Base-by-base conservation (phyloP, 345 rosid species). In the Hibiscus tridactylites region DNA sequence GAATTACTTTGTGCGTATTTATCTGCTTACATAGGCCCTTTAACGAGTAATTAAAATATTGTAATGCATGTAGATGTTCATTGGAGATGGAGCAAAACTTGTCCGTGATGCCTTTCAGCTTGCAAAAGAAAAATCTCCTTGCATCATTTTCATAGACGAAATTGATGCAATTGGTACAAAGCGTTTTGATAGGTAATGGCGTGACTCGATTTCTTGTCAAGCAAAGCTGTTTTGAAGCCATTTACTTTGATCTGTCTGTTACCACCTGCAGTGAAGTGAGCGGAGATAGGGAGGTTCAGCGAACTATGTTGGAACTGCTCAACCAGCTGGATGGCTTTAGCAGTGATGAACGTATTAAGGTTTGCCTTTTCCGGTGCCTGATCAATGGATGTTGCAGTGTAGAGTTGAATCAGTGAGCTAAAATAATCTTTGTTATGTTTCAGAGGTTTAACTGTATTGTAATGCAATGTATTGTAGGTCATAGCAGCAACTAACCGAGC, bases 71-170 rank as follows among this genome's bases (percentile, higher is more conserved):
- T 77, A 92, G 99, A 96, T 96, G 99, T 96, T 96, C 82, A 92
- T 96, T 65, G 99, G 99, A 73, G 99, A 96, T 61, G 99, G 99
- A 77, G 99, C 99, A 60, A 96, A 96, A 80, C 97, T 96, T 81
- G 99, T 96, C 16, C 97, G 98, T n/a, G 99, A 96, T 89, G 97
- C 99, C 29, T 96, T 96, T 82, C 99, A 89, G 73, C 96, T 96
- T 37, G 99, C 99, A 28, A 96, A 96, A 77, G 99, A 96, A 80
- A 96, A 96, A 79, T 95, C 99, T 61, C 99, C 99, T 2, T 96
- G 99, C 86, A 96, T 96, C 80, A 96, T 96, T 75, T 96, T 96
- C 76, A 92, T 96, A 24, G 99, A 96, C 80, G 99, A 96, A 84
- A 96, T 96, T 28, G 99, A 96, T 71, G 98, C 99, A 9, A 96